A percentile compares a stretch with the other conserved stretches of the same genome.
phyloP scores from a whole-genome alignment of 768 basidiomycete species.

The Hygrophorus pudorinus region DNA sequence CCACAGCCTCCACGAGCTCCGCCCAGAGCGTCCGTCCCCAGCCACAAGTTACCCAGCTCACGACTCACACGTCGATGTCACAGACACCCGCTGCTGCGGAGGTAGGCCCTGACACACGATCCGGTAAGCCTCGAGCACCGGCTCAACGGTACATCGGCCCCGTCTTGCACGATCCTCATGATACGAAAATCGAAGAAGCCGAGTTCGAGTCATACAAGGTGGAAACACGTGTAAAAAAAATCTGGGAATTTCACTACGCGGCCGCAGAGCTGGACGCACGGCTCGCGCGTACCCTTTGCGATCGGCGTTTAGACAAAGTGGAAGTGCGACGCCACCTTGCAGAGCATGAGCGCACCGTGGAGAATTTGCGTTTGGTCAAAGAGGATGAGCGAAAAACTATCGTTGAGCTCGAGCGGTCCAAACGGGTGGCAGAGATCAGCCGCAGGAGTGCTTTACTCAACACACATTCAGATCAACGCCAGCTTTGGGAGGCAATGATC shows the following conservation, averaged over 20 bases:
- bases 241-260: slow-evolving; percentile 32
- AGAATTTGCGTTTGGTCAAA: slow-evolving; percentile 19
- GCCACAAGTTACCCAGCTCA: too few relatives aligned
- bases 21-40: too few relatives aligned
- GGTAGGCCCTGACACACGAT: too few relatives aligned
- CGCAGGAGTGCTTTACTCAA: background rate
- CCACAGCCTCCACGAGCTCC: background rate
- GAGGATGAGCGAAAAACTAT: slow-evolving; percentile 16
- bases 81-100: too few relatives aligned
- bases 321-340: slow-evolving; percentile 19
- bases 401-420: slow-evolving; percentile 10
- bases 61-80: too few relatives aligned
- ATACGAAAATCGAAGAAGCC: slow-evolving; percentile 18
- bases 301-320: slow-evolving; percentile 12
- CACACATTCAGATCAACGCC: background rate
- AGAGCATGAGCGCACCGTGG: slow-evolving; percentile 31
- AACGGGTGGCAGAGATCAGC: slow-evolving; percentile 1
- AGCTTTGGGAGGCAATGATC: background rate
- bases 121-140: slow-evolving; percentile 1
- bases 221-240: slow-evolving; percentile 34
- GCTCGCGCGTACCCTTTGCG: slow-evolving; percentile 11
- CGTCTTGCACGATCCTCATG: slow-evolving; percentile 11
- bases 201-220: slow-evolving; percentile 36
- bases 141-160: slow-evolving; percentile 17
- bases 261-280: slow-evolving; percentile 8